These are phyloP conservation scores for Thraustochytrium striatum DNA, from an alignment of 352 stramenopile species.

Conservation along the genomic window DNA sequence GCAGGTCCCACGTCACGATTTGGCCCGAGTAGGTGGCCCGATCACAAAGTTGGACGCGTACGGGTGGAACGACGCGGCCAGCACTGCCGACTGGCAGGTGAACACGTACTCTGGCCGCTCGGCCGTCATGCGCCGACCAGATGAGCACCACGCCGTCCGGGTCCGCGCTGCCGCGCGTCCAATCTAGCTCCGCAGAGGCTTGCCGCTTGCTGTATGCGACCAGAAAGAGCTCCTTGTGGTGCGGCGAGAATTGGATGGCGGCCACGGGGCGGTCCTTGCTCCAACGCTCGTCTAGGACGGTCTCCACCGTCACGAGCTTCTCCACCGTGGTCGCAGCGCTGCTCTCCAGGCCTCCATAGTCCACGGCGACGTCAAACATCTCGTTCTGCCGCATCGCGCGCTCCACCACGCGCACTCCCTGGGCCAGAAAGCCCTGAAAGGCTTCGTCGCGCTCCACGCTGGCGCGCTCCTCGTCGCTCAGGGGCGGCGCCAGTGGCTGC, in stretches of 20 bases:
- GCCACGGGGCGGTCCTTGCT: constrained; percentile 25
- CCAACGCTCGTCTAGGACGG: constrained; percentile 35
- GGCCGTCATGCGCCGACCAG: constrained; percentile 33
- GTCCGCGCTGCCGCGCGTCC: constrained; percentile 16
- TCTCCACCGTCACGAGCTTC: background rate
- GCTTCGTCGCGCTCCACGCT: background rate
- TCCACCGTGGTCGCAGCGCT: background rate
- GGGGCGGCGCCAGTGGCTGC: background rate
- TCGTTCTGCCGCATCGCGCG: constrained; percentile 45
- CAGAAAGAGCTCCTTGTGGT: constrained; percentile 45
- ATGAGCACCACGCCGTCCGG: constrained; percentile 41
- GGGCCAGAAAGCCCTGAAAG: constrained; percentile 11
- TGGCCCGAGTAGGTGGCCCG: constrained; percentile 42
- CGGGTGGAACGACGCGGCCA: constrained; percentile 29
- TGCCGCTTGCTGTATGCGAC: constrained; percentile 35
- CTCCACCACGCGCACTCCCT: constrained; percentile 42
- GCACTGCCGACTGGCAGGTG: constrained; percentile 12
- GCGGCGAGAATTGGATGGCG: constrained; percentile 39
- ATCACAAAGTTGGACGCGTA: constrained; percentile 39
- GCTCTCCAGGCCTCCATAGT: constrained; percentile 33
- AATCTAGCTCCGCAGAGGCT: constrained; percentile 38
- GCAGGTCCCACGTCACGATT: constrained; percentile 72
- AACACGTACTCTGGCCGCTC: constrained; percentile 46
- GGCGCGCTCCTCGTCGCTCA: constrained; percentile 19
- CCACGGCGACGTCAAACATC: constrained; percentile 34